A percentile compares a stretch with the other conserved stretches of the same genome.
Conservation (phyloP, 495 filamentous ascomycete species). For the Chaetomium cochliodes region DNA sequence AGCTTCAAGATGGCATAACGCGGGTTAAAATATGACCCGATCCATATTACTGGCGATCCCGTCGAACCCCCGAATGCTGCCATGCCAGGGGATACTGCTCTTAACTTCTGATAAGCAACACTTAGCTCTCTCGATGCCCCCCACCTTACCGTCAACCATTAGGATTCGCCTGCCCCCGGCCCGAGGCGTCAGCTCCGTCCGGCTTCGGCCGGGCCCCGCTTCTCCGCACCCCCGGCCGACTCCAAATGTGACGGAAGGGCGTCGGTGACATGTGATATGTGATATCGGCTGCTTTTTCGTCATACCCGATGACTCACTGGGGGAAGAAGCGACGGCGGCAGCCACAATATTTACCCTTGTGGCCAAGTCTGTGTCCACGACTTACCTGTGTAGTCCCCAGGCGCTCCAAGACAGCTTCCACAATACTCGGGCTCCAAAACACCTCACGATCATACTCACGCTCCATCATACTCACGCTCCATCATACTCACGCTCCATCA, state of each 20-base stretch:
- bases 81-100: no score
- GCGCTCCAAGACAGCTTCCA: background rate
- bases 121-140: background rate
- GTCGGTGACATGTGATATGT: background rate
- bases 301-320: background rate
- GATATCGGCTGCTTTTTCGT: background rate
- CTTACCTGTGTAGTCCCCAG: background rate
- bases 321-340: background rate
- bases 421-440: no score
- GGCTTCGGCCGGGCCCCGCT: conserved; percentile 8
- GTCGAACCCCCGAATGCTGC: background rate
- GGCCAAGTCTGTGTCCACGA: background rate
- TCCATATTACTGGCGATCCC: background rate
- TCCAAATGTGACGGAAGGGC: background rate
- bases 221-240: conserved; percentile 4
- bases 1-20: background rate
- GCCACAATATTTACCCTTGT: background rate
- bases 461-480: no score
- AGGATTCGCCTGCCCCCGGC: no score
- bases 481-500: no score
- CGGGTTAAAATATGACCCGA: background rate
- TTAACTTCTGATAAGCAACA: background rate
- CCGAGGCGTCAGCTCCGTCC: background rate
- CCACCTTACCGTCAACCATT: no score
- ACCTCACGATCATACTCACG: no score